Evolutionary conservation across 2,329 filamentous ascomycete genomes (phyloP).

Genomic region (Coniochaeta ligniaria): DNA sequence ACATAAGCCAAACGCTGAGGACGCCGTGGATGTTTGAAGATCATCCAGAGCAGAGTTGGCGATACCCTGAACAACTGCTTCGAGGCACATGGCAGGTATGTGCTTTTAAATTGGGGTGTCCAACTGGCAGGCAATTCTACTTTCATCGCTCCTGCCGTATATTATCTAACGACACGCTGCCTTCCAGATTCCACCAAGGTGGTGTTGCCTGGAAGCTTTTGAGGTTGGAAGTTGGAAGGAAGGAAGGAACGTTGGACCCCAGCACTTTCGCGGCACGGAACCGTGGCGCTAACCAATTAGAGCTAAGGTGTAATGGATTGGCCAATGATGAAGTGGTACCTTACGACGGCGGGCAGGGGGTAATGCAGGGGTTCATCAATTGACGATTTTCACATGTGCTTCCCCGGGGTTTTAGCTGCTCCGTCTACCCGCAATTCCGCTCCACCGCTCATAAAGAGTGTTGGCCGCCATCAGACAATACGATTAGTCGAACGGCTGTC

Average conservation of each 20-base stretch:
- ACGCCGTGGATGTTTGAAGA: too few relatives aligned
- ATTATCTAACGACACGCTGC: background rate
- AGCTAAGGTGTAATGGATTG: background rate
- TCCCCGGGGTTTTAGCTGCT: background rate
- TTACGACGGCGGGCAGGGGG: background rate
- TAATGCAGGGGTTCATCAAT: background rate
- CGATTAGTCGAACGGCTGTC: background rate
- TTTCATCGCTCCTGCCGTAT: background rate
- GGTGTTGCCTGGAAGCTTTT: too few relatives aligned
- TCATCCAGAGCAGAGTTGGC: too few relatives aligned
- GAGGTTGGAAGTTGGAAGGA: background rate
- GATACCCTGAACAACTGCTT: too few relatives aligned
- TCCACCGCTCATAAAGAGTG: background rate
- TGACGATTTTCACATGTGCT: background rate
- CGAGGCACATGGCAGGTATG: too few relatives aligned
- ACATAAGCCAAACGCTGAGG: background rate
- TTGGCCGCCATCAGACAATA: background rate
- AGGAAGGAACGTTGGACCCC: background rate
- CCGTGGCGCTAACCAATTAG: background rate
- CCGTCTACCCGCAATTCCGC: background rate
- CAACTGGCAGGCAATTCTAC: background rate
- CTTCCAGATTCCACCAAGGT: too few relatives aligned
- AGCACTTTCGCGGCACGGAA: background rate
- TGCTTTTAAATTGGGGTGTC: too few relatives aligned
- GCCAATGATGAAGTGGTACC: background rate